Conservation (phyloP, 2,329 filamentous ascomycete species). For the Hypoxylon sp. region DNA sequence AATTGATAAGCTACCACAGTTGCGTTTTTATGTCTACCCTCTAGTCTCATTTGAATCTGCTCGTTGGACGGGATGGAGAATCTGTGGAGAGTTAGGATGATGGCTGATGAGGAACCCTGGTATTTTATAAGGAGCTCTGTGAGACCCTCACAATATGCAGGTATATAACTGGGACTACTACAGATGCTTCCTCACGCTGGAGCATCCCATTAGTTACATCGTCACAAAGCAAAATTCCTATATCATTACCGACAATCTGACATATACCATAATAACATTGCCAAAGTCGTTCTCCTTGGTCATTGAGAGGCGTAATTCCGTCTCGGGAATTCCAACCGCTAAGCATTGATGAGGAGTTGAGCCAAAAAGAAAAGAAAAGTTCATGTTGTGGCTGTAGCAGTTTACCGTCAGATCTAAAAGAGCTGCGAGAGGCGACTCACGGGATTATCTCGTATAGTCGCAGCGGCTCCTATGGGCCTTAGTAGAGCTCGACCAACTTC, state of each 20-base stretch:
- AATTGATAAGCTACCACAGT: background rate
- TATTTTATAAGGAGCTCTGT: background rate
- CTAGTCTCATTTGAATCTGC: background rate
- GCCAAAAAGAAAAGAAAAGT: slow-evolving; percentile 6
- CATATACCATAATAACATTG: slow-evolving; percentile 17
- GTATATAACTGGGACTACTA: background rate
- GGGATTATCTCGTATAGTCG: slow-evolving; percentile 1
- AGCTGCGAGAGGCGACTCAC: slow-evolving; percentile 2
- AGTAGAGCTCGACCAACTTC: slow-evolving; percentile 25
- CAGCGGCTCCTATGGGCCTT: slow-evolving; percentile 18
- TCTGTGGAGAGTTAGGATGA: background rate
- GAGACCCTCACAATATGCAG: background rate
- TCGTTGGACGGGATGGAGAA: background rate
- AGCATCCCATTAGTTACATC: background rate
- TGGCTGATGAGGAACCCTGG: background rate
- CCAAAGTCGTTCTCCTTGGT: slow-evolving; percentile 12
- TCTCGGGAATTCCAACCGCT: slow-evolving; percentile 24
- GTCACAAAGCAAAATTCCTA: slow-evolving; percentile 7
- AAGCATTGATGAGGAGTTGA: slow-evolving; percentile 25
- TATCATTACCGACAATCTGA: slow-evolving; percentile 21
- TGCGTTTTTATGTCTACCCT: background rate
- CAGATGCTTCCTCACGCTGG: background rate
- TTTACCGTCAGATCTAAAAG: background rate
- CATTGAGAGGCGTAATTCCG: slow-evolving; percentile 12
- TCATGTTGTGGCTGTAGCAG: slow-evolving; percentile 17